phyloP scores from a whole-genome alignment of 2,329 filamentous ascomycete species.

The Fusarium citri region DNA sequence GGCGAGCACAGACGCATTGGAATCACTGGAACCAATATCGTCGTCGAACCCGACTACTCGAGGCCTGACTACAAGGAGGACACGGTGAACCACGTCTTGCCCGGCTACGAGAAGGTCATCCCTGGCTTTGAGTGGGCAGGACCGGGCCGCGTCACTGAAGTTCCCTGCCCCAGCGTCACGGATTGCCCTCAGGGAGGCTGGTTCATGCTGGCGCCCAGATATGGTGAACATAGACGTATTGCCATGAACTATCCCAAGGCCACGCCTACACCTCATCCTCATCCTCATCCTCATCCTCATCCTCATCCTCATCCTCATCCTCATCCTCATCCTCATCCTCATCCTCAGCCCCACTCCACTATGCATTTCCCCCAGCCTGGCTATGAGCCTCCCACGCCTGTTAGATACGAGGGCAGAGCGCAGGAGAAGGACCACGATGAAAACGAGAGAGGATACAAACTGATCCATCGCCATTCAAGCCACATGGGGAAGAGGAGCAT shows the following conservation, averaged over 20 bases:
- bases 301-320: not conserved
- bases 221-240: not conserved
- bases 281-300: not conserved
- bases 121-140: constrained; percentile 6
- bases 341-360: not conserved
- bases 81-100: not conserved
- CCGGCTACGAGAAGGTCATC: constrained; percentile 6
- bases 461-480: not conserved
- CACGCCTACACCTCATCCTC: not conserved
- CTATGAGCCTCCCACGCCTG: not conserved
- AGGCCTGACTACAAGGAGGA: not conserved
- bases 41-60: not conserved
- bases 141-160: not conserved
- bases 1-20: constrained; percentile 3
- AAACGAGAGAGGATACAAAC: not conserved
- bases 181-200: not conserved
- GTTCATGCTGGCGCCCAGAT: not conserved
- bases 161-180: not conserved
- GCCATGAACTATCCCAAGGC: constrained; percentile 1
- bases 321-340: not conserved
- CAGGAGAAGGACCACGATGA: not conserved
- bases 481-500: not conserved
- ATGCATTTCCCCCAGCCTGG: not conserved
- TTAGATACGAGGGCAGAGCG: not conserved
- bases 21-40: not conserved